These are phyloP conservation scores for Lepiota venenata DNA, from an alignment of 768 basidiomycete genomes.

Conservation along the genomic window DNA sequence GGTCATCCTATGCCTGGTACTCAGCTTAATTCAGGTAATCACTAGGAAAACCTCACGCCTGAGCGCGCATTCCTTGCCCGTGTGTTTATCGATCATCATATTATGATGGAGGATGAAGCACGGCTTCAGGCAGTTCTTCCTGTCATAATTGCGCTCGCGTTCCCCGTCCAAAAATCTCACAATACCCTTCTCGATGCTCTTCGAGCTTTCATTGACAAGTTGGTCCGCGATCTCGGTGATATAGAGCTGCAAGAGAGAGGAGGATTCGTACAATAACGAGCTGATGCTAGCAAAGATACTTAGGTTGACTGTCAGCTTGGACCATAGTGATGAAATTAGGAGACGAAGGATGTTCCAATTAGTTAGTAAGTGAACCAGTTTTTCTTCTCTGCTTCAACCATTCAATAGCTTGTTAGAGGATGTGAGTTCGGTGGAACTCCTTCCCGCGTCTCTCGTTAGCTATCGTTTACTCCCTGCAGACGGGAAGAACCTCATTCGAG, in stretches of 20 bases:
- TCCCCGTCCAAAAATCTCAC: constrained; percentile 66
- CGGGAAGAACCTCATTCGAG: constrained; percentile 83
- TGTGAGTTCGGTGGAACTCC: constrained; percentile 70
- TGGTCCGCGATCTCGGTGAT: constrained; percentile 21
- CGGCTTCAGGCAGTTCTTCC: constrained; percentile 73
- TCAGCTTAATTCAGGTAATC: constrained; percentile 46
- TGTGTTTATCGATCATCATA: constrained; percentile 79
- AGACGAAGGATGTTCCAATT: too few relatives aligned
- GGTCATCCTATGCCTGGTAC: not conserved
- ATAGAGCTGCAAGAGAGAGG: constrained; percentile 39
- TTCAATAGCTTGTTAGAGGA: constrained; percentile 44
- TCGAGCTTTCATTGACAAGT: constrained; percentile 18
- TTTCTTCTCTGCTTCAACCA: constrained; percentile 6
- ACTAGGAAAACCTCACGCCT: constrained; percentile 67
- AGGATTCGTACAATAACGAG: constrained; percentile 47
- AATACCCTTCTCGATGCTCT: constrained; percentile 40
- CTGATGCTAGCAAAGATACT: constrained; percentile 82
- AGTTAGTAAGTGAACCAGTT: too few relatives aligned
- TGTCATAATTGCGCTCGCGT: constrained; percentile 81
- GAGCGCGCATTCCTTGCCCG: constrained; percentile 80
- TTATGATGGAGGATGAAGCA: constrained; percentile 52
- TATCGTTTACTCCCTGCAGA: constrained; percentile 70
- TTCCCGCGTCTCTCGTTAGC: constrained; percentile 69
- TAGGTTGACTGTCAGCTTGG: constrained; percentile 71
- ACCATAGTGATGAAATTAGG: constrained; percentile 94